Evolutionary conservation across 164 flowering plant species (phyloP).

Genomic region (Stephania yunnanensis): DNA sequence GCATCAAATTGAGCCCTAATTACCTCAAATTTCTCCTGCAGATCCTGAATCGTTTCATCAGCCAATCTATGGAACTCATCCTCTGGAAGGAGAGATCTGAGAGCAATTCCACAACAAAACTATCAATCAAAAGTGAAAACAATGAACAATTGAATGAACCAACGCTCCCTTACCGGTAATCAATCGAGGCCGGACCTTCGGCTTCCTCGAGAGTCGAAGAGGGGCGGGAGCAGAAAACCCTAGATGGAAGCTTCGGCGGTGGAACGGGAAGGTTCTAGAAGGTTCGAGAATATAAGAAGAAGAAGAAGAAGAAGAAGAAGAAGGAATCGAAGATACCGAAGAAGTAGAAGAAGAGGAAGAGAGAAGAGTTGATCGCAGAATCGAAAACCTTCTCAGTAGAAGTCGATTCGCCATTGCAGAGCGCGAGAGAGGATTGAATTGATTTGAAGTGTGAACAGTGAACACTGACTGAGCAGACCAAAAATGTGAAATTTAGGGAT

Average conservation of each 20-base stretch:
- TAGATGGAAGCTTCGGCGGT: background rate
- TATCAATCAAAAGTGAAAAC: background rate
- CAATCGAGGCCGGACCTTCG: constrained; percentile 9
- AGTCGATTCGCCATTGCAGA: constrained; percentile 1
- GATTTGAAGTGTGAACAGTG: too few species aligned
- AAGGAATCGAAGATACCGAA: background rate
- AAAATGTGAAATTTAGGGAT: too few species aligned
- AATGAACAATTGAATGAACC: background rate
- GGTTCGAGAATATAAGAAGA: background rate
- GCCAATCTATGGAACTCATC: constrained; percentile 73
- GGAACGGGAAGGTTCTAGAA: background rate
- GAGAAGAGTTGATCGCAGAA: background rate
- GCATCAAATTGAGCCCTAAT: background rate
- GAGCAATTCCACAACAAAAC: background rate
- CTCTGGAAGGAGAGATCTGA: constrained; percentile 71
- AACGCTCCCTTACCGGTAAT: constrained; percentile 14
- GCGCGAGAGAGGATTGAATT: too few species aligned
- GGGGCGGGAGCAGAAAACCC: constrained; percentile 17
- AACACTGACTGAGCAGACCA: too few species aligned
- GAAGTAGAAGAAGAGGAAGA: background rate
- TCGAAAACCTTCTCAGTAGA: constrained; percentile 2
- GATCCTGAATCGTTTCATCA: constrained; percentile 63
- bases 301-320: background rate
- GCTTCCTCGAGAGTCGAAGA: constrained; percentile 10
- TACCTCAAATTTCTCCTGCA: constrained; percentile 89